Evolutionary conservation across 306 rosid species (phyloP), one percentile per base, ranked within the genome.

Genomic region (Quercus cerris): DNA sequence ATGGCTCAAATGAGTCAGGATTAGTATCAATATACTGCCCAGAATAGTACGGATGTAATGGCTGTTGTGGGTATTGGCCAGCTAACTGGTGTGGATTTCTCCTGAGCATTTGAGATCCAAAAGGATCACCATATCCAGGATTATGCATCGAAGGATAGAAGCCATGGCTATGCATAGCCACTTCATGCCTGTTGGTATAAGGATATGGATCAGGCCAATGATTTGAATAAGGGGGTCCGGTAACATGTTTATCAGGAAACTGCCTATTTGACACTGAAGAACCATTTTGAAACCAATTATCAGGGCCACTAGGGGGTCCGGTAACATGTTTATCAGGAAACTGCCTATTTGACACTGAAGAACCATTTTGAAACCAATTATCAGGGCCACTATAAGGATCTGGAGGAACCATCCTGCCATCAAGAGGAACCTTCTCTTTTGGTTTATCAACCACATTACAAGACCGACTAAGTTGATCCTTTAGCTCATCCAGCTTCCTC

Each of bases 401-500:
- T 12, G 94, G 90, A 71, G 94, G 91, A 61, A 80, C 86, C 84
- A 70, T 75, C 74, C 83, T 86, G 59, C 81, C 90, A 61, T 88
- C 86, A 44, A 78, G 70, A 23, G 74, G 83, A 66, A 85, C 81
- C 66, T 80, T 90, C 80, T 91, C 97, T 75, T 88, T 90, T 0
- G 92, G 85, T 44, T 84, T 91, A 58, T 79, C 82, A 77, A 46
- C 85, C 61, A 91, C 30, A 83, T 89, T 86, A 78, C 94, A 85
- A 70, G 99, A 93, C 84, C 87, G 88, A 74, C 79, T 91, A 52
- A 96, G 90, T 82, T 96, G 97, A 72, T 78, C 93, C 81, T 94
- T 83, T 62, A 96, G 84, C 83, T 96, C 99, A 70, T 91, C 94
- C 81, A 96, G 85, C 88, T 96, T 96, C 86, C 92, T 91, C 46